These are phyloP conservation scores for Hymenoscyphus repandus DNA, from an alignment of 2,329 filamentous ascomycete genomes.

Conservation along the genomic window DNA sequence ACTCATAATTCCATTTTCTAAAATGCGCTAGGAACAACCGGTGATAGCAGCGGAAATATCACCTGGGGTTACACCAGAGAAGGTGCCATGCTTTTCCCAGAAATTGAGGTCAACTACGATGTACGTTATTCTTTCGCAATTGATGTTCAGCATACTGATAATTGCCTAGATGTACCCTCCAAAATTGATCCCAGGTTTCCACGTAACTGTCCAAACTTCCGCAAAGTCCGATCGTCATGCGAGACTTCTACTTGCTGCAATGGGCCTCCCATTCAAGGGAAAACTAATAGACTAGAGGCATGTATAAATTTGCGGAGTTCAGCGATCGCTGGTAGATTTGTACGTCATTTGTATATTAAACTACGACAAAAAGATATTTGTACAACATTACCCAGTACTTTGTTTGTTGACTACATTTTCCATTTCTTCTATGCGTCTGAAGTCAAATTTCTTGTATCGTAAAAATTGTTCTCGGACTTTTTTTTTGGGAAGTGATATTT, in stretches of 20 bases:
- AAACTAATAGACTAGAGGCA: conserved; percentile 24
- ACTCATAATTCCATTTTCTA: conserved; percentile 18
- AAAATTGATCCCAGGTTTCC: conserved; percentile 36
- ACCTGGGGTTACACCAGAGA: conserved; percentile 72
- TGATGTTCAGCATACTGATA: conserved; percentile 2
- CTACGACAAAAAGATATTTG: too few relatives aligned
- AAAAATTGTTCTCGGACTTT: too few relatives aligned
- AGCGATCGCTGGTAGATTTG: too few relatives aligned
- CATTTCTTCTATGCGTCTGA: too few relatives aligned
- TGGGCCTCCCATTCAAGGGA: conserved; percentile 28
- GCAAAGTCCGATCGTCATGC: conserved; percentile 28
- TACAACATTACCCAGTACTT: too few relatives aligned
- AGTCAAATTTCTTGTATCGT: too few relatives aligned
- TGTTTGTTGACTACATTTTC: too few relatives aligned
- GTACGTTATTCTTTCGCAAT: conserved; percentile 47
- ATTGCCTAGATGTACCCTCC: conserved; percentile 50
- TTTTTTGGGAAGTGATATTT: too few relatives aligned
- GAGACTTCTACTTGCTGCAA: conserved; percentile 25
- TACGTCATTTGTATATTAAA: too few relatives aligned
- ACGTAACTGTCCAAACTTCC: conserved; percentile 31
- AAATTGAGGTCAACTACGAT: conserved; percentile 92
- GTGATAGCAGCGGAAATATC: conserved; percentile 85
- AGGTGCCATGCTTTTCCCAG: conserved; percentile 79
- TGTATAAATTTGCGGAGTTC: too few relatives aligned
- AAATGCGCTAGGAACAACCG: conserved; percentile 39